Evolutionary conservation across 495 filamentous ascomycete genomes (phyloP), one percentile per base, ranked within the genome.

Genomic region (Cercophora scortea): DNA sequence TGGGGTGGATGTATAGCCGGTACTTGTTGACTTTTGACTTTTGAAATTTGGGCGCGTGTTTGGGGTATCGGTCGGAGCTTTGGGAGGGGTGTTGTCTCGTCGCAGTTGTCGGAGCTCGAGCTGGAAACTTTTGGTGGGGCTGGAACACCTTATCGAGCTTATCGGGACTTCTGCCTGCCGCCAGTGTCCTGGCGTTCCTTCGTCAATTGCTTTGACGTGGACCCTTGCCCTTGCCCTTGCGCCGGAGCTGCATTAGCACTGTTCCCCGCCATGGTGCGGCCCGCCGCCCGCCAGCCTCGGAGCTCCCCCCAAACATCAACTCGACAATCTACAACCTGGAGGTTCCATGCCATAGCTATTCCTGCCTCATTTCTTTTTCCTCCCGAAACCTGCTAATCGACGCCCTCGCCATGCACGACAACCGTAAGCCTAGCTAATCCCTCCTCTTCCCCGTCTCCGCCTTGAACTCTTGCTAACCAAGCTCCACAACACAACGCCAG

Each of bases 371-470:
- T 25, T 5, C 25, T 25, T 25, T 25, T 5, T 5, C 25, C 25
- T 25, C 25, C 25, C 25, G 25, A 5, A 25, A 2, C 5, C 25
- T 25, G 25, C 25, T 35, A 5, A 25, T 47, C 32, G 45, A 32
- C 32, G 51, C 12, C 19, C 17, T 42, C 58, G 67, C 53, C 49
- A 76, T 77, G 72, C 70, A 73, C 51, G 71, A 74, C 55, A 72
- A 74, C 41, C 66, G 74, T 76, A 68, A 53, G 74, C 7, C 25
- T 25, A 5, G 25, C 5, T 25, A 2, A 25, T 25, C 25, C 16
- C 1, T 46, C 47, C 34, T 15, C 10, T 15, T 42, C 34, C 44
- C 42, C 38, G 18, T 17, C 42, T 17, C 10, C 1, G 12, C 9
- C 34, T 19, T 41, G 33, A 47, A n/a, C 42, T 8, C 43, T 3